Evolutionary conservation across 2,329 filamentous ascomycete genomes (phyloP).

Genomic region (Septoria petroselini): DNA sequence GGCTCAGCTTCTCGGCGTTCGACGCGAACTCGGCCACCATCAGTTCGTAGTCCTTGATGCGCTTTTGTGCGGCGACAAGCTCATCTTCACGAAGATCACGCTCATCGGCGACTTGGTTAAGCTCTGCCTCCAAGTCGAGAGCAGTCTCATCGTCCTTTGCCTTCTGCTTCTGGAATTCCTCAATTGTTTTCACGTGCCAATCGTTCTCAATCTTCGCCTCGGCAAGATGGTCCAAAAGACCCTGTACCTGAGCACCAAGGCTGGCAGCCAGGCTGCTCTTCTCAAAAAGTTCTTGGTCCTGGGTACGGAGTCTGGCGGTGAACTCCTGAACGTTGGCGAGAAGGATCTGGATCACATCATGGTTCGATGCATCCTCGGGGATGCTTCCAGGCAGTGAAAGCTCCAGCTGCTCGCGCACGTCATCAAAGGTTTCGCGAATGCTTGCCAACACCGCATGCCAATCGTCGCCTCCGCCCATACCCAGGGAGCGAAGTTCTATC

Average conservation of each 20-base stretch:
- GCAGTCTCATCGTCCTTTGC: constrained; percentile 35
- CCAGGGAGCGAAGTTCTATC: constrained; percentile 46
- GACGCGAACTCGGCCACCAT: constrained; percentile 39
- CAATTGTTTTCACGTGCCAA: constrained; percentile 39
- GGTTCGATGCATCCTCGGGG: constrained; percentile 40
- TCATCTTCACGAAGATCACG: constrained; percentile 27
- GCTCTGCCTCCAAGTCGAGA: constrained; percentile 39
- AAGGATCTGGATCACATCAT: constrained; percentile 42
- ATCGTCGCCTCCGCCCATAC: constrained; percentile 39
- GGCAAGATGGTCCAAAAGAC: constrained; percentile 42
- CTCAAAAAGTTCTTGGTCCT: constrained; percentile 39
- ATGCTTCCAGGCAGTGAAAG: constrained; percentile 41
- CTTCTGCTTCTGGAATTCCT: constrained; percentile 41
- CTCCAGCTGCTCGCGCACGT: constrained; percentile 42
- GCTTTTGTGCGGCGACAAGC: constrained; percentile 27
- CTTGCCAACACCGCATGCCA: constrained; percentile 39
- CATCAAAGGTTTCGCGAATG: constrained; percentile 44
- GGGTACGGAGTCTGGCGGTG: constrained; percentile 38
- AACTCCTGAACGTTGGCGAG: constrained; percentile 34
- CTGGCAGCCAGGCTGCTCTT: constrained; percentile 32
- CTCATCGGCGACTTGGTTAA: constrained; percentile 36
- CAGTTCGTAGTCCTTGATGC: constrained; percentile 26
- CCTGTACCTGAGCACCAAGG: constrained; percentile 39
- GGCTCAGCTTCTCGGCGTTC: constrained; percentile 39
- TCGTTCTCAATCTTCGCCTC: constrained; percentile 38